Percentiles rank a stretch among this genome's conserved stretches.
Conservation (phyloP, 306 rosid genomes). For the Astragalus membranaceus region DNA sequence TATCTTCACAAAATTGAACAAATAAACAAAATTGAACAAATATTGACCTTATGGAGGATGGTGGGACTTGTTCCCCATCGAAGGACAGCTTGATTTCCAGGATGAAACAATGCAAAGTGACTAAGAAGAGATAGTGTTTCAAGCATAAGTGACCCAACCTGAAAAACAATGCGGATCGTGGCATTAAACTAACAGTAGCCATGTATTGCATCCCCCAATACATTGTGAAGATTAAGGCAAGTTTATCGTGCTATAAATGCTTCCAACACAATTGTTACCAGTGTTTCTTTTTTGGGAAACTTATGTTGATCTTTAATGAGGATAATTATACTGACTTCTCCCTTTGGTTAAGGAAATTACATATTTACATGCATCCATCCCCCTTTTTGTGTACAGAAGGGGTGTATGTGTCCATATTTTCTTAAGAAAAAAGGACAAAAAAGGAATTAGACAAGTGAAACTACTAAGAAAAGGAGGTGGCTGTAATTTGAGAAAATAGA, state of each 20-base stretch:
- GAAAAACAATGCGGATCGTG: conserved; percentile 20
- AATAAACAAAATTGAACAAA: background rate
- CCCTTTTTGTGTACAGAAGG: too few relatives aligned
- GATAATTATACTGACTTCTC: background rate
- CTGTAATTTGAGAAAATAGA: background rate
- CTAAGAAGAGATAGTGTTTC: conserved; percentile 82
- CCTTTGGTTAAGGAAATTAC: background rate
- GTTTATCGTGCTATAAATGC: background rate
- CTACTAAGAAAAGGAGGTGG: background rate
- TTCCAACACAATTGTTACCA: background rate
- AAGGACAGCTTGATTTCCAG: conserved; percentile 91
- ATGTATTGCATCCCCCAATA: background rate
- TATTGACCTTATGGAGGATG: conserved; percentile 81
- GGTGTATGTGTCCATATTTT: background rate
- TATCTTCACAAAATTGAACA: conserved; percentile 13
- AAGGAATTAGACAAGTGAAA: background rate
- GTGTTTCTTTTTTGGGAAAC: background rate
- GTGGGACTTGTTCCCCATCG: conserved; percentile 98
- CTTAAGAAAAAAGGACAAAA: background rate
- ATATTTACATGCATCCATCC: too few relatives aligned
- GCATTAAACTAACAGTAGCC: conserved; percentile 8
- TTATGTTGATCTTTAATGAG: background rate
- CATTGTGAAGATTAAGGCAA: conserved; percentile 11
- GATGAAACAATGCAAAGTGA: conserved; percentile 89
- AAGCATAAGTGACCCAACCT: conserved; percentile 82